Evolutionary conservation across 2,329 filamentous ascomycete species (phyloP).

Genomic region (Diaporthe amygdali): DNA sequence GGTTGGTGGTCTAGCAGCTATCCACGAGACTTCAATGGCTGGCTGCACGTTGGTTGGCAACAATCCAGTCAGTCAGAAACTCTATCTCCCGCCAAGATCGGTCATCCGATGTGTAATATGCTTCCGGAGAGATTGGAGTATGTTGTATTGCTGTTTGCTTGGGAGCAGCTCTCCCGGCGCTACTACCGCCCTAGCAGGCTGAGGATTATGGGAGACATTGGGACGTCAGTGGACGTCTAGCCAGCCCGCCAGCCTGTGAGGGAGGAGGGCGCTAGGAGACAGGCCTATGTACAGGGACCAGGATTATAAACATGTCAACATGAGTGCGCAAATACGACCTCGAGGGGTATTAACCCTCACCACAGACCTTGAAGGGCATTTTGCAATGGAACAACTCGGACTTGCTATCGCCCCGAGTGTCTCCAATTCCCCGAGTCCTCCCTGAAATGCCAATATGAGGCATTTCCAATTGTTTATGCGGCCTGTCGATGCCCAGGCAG

Average conservation of each 20-base stretch:
- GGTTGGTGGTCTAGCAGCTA: background rate
- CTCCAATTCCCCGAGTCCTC: background rate
- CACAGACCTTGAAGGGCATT: background rate
- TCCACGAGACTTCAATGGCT: background rate
- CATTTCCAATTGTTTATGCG: background rate
- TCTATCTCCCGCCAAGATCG: conserved; percentile 8
- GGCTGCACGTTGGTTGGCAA: background rate
- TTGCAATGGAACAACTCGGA: background rate
- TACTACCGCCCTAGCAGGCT: background rate
- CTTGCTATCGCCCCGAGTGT: background rate
- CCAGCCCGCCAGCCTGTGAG: background rate
- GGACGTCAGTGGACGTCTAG: no score
- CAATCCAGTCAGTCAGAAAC: conserved; percentile 4
- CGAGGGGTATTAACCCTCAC: background rate
- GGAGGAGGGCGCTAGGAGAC: background rate
- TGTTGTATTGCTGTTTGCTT: background rate
- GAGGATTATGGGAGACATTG: no score
- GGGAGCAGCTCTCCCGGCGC: background rate
- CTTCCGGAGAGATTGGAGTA: background rate
- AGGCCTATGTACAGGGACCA: background rate
- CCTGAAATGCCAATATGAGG: background rate
- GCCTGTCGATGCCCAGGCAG: background rate
- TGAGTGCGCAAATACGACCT: background rate
- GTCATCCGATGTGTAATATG: conserved; percentile 5
- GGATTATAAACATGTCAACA: background rate